Percentiles rank a stretch among this genome's conserved stretches.
Conservation (phyloP, 1,284 basidiomycete genomes). For the Heterobasidion irregulare region DNA sequence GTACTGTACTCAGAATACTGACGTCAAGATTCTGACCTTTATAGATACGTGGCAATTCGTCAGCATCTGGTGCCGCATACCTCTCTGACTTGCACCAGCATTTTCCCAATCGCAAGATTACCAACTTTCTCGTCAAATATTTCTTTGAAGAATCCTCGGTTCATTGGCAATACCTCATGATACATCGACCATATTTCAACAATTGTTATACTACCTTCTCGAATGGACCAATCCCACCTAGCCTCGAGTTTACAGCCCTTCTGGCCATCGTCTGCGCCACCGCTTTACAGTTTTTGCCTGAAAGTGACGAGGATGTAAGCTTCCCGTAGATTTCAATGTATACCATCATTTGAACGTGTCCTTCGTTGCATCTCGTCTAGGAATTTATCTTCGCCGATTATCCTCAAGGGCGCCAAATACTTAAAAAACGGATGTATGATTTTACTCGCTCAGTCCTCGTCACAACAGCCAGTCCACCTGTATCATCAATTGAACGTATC, state of each 20-base stretch:
- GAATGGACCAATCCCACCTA: slow-evolving; percentile 8
- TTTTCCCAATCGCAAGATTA: slow-evolving; percentile 15
- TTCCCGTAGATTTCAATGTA: background rate
- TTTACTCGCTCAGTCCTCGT: slow-evolving; percentile 13
- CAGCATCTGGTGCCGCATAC: background rate
- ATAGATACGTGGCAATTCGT: slow-evolving; percentile 2
- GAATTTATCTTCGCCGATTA: slow-evolving; percentile 12
- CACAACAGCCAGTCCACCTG: slow-evolving; percentile 6
- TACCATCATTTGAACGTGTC: background rate
- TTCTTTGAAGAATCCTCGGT: slow-evolving; percentile 16
- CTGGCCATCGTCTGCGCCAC: slow-evolving; percentile 15
- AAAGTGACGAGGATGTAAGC: slow-evolving; percentile 14
- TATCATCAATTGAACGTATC: slow-evolving; percentile 15
- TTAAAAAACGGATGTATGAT: slow-evolving; percentile 12
- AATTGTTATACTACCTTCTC: slow-evolving; percentile 11
- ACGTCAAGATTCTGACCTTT: background rate
- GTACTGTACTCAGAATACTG: background rate
- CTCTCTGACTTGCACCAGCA: slow-evolving; percentile 9
- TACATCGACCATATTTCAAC: slow-evolving; percentile 16
- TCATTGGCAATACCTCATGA: slow-evolving; percentile 13
- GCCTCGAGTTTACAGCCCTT: slow-evolving; percentile 14
- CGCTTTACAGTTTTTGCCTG: slow-evolving; percentile 16
- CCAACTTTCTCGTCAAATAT: slow-evolving; percentile 11
- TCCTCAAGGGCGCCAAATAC: slow-evolving; percentile 10
- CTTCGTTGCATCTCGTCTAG: slow-evolving; percentile 2